A percentile compares a stretch with the other conserved stretches of the same genome.
Evolutionary conservation across 2,329 filamentous ascomycete species (phyloP).

Genomic region (Penicillium sp.): DNA sequence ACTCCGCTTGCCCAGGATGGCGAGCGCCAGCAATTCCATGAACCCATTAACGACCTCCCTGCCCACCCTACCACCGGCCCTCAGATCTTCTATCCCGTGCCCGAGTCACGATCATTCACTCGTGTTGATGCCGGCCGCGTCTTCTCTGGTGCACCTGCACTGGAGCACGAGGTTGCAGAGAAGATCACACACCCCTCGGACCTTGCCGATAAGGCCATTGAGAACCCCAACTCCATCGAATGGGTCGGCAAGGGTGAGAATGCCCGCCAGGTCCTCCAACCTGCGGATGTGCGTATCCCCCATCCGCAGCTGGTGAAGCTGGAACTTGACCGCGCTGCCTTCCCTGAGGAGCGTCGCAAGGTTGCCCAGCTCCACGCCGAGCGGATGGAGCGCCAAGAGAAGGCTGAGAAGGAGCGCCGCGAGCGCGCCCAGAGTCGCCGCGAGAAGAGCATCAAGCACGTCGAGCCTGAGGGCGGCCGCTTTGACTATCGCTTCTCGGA

Average conservation of each 20-base stretch:
- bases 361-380: constrained; percentile 43
- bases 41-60: constrained; percentile 64
- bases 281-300: constrained; percentile 63
- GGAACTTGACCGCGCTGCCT: constrained; percentile 45
- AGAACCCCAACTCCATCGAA: constrained; percentile 38
- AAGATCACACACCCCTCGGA: constrained; percentile 29
- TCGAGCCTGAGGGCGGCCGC: constrained; percentile 48
- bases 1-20: constrained; percentile 49
- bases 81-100: constrained; percentile 62
- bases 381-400: constrained; percentile 42
- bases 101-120: constrained; percentile 64
- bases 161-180: constrained; percentile 26
- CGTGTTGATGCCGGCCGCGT: constrained; percentile 63
- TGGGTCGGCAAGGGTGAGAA: constrained; percentile 43
- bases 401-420: constrained; percentile 41
- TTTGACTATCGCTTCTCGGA: constrained; percentile 63
- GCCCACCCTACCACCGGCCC: constrained; percentile 55
- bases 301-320: constrained; percentile 58
- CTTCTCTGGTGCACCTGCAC: constrained; percentile 50
- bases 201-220: constrained; percentile 32
- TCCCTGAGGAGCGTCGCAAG: constrained; percentile 34
- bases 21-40: constrained; percentile 49
- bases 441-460: constrained; percentile 45
- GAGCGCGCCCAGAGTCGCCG: constrained; percentile 40
- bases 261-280: constrained; percentile 54